A percentile compares a stretch with the other conserved stretches of the same genome.
Evolutionary conservation across 106 monocot genomes (phyloP).

Genomic region (Acorus gramineus): DNA sequence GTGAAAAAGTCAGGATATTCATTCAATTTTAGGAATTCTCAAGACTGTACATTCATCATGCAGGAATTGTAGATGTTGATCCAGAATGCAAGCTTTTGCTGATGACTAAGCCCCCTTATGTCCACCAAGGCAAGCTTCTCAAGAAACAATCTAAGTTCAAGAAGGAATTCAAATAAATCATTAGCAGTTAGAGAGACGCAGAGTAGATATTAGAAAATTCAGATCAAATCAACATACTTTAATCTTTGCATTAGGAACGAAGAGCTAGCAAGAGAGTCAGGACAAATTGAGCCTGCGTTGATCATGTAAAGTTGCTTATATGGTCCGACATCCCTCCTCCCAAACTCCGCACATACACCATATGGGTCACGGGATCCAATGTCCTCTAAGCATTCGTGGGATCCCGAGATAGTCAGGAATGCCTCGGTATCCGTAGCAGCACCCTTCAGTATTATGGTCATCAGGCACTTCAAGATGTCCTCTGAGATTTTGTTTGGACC

Average conservation of each 20-base stretch:
- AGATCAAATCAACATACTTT: conserved; percentile 31
- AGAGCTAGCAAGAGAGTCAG: conserved; percentile 10
- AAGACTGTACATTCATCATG: conserved; percentile 84
- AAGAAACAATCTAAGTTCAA: conserved; percentile 38
- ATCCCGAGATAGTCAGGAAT: conserved; percentile 47
- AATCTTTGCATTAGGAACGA: conserved; percentile 29
- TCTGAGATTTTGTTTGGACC: conserved; percentile 70
- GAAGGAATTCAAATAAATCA: conserved; percentile 1
- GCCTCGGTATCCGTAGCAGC: conserved; percentile 9
- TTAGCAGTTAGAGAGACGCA: not conserved
- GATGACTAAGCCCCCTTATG: conserved; percentile 54
- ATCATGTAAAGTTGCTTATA: conserved; percentile 45
- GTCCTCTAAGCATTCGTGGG: conserved; percentile 19
- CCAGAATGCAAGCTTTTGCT: conserved; percentile 96
- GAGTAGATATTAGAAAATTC: conserved; percentile 1
- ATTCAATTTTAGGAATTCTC: not conserved
- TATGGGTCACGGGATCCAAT: conserved; percentile 50
- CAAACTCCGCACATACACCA: conserved; percentile 41
- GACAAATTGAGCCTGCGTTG: conserved; percentile 24
- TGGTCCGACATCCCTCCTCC: conserved; percentile 65
- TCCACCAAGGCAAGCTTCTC: conserved; percentile 58
- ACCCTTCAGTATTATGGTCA: conserved; percentile 32
- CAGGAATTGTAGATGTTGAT: conserved; percentile 94
- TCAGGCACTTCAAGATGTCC: conserved; percentile 52
- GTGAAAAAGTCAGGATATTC: not conserved